Conservation (phyloP, 768 basidiomycete species). For the Russula olivacea region DNA sequence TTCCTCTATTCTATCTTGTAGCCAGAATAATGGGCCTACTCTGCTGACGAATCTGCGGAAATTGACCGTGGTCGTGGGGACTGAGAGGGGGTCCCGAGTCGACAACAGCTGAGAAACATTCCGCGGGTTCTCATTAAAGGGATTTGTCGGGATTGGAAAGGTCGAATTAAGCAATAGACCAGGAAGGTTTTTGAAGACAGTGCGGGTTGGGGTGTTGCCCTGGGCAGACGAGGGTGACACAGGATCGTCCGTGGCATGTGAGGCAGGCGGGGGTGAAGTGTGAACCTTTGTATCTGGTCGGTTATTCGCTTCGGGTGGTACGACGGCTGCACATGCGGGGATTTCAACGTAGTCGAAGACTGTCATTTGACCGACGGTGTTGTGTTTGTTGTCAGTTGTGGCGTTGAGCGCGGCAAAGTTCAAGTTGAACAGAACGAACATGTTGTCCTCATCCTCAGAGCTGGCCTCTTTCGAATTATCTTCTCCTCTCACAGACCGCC, state of each 20-base stretch:
- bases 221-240: neutral
- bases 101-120: slow-evolving; percentile 42
- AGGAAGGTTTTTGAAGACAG: slow-evolving; percentile 23
- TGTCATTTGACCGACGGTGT: slow-evolving; percentile 1
- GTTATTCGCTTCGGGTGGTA: slow-evolving; percentile 2
- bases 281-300: slow-evolving; percentile 3
- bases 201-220: slow-evolving; percentile 9
- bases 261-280: slow-evolving; percentile 9
- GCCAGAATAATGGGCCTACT: slow-evolving; percentile 79
- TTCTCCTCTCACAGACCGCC: slow-evolving; percentile 20
- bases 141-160: slow-evolving; percentile 20
- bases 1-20: slow-evolving; percentile 85
- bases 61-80: slow-evolving; percentile 72
- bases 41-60: slow-evolving; percentile 76
- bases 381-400: neutral
- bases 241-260: neutral
- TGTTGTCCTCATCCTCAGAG: slow-evolving; percentile 17
- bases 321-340: slow-evolving; percentile 17
- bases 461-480: slow-evolving; percentile 16
- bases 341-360: slow-evolving; percentile 22
- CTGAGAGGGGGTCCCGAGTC: slow-evolving; percentile 62
- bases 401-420: neutral
- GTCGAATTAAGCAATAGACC: slow-evolving; percentile 18
- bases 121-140: slow-evolving; percentile 20
- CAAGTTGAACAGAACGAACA: neutral